phyloP scores from a whole-genome alignment of 192 early-diverging fungal species.

The Backusella tarrabulga region DNA sequence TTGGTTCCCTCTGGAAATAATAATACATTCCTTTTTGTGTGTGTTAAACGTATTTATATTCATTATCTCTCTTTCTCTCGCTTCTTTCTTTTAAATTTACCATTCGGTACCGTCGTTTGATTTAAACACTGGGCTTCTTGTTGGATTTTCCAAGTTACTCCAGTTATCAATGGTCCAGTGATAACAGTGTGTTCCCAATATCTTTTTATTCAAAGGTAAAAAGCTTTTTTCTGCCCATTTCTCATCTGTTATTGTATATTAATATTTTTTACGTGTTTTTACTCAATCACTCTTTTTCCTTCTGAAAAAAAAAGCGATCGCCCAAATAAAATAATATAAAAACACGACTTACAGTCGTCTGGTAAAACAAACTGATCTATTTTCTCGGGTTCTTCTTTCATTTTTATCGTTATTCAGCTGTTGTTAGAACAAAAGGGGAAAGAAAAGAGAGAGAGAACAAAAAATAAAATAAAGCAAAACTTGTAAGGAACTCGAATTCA shows the following conservation, averaged over 20 bases:
- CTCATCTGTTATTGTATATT: background rate
- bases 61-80: background rate
- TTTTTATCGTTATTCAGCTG: background rate
- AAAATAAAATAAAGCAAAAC: background rate
- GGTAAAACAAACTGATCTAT: background rate
- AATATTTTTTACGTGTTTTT: background rate
- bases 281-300: background rate
- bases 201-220: background rate
- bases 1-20: slow-evolving; percentile 92
- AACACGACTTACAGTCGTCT: slow-evolving; percentile 9
- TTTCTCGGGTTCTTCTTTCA: background rate
- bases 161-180: background rate
- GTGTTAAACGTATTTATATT: background rate
- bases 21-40: slow-evolving; percentile 69
- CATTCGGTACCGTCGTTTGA: background rate
- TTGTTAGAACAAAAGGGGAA: background rate
- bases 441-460: background rate
- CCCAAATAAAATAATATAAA: background rate
- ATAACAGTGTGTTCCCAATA: background rate
- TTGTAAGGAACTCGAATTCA: background rate
- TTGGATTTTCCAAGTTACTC: background rate
- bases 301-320: background rate
- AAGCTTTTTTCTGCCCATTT: background rate
- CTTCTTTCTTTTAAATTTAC: background rate
- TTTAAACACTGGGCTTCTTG: background rate